phyloP scores from a whole-genome alignment of 2,329 filamentous ascomycete species.

The Neoascochyta sp. region DNA sequence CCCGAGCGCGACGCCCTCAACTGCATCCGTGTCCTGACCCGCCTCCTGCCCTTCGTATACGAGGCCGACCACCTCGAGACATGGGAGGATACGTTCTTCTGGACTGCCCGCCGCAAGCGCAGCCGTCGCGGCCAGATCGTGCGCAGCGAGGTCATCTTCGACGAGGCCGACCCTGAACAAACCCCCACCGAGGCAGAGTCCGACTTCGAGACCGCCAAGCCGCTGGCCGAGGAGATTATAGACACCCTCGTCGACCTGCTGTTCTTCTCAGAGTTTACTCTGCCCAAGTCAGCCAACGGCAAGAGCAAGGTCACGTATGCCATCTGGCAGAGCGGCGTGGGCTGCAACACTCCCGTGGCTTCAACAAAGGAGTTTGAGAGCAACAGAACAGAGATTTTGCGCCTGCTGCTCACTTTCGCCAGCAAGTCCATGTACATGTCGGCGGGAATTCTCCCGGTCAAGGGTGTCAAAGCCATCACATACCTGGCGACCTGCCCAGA shows the following conservation, averaged over 20 bases:
- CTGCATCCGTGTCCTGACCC: constrained; percentile 85
- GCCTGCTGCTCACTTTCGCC: constrained; percentile 77
- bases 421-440: constrained; percentile 94
- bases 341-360: constrained; percentile 82
- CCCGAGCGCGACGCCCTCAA: constrained; percentile 86
- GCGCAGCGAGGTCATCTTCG: constrained; percentile 73
- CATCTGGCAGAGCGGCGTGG: constrained; percentile 97
- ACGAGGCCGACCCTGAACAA: constrained; percentile 62
- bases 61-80: constrained; percentile 75
- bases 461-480: constrained; percentile 78
- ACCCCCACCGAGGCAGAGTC: constrained; percentile 47
- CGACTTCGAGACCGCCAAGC: constrained; percentile 77
- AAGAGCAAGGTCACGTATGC: constrained; percentile 83
- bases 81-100: constrained; percentile 96
- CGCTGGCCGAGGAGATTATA: constrained; percentile 86
- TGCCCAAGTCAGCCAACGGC: constrained; percentile 66
- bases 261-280: constrained; percentile 87
- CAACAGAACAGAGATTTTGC: constrained; percentile 85
- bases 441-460: constrained; percentile 72
- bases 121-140: constrained; percentile 44
- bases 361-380: constrained; percentile 90
- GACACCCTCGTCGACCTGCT: constrained; percentile 84
- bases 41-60: constrained; percentile 86
- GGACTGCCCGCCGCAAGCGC: constrained; percentile 68
- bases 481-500: constrained; percentile 85